A percentile compares a stretch with the other conserved stretches of the same genome.
Conservation (phyloP, 2,329 filamentous ascomycete genomes). For the Trichoderma oligosporum region DNA sequence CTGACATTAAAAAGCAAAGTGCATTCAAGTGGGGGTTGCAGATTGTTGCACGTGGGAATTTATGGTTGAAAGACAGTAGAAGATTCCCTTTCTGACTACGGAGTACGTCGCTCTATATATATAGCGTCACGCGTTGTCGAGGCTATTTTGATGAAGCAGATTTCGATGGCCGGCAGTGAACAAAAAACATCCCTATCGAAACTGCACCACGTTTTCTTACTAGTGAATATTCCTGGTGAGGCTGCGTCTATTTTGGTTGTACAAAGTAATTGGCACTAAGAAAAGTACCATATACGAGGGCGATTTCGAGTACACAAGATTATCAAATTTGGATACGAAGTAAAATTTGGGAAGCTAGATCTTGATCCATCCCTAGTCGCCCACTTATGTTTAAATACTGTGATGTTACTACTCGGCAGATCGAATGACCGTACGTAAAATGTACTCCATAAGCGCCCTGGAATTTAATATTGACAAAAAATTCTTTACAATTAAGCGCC, state of each 20-base stretch:
- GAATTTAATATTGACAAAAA: too few species aligned
- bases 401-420: neutral
- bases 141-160: too few species aligned
- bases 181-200: too few species aligned
- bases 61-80: too few species aligned
- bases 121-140: too few species aligned
- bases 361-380: neutral
- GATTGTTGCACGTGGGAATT: neutral
- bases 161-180: too few species aligned
- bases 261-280: neutral
- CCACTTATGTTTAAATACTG: neutral
- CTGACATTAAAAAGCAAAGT: neutral
- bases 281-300: neutral
- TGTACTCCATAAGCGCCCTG: too few species aligned
- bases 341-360: neutral
- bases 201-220: too few species aligned
- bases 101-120: neutral
- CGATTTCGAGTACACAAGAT: neutral
- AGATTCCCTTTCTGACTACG: neutral
- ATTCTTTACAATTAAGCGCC: too few species aligned
- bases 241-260: conserved; percentile 14
- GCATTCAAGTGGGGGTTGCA: neutral
- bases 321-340: neutral
- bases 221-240: neutral
- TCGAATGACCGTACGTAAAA: too few species aligned